Evolutionary conservation across 768 basidiomycete species (phyloP).

Genomic region (Macrolepiota fuliginosa): DNA sequence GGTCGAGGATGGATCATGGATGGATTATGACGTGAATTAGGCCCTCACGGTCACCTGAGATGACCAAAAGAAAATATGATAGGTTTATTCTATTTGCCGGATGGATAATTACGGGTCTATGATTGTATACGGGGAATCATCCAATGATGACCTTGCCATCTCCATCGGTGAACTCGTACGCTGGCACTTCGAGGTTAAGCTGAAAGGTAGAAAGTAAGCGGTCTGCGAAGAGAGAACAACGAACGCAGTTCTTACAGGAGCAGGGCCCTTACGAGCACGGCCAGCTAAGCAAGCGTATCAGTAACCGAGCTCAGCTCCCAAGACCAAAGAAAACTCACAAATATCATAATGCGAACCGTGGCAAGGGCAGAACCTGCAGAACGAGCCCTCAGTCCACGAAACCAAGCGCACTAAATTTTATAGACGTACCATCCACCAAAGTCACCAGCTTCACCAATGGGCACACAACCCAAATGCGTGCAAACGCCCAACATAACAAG

Average conservation of each 20-base stretch:
- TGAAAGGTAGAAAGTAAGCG: slow-evolving; percentile 25
- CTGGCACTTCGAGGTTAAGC: slow-evolving; percentile 94
- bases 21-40: not conserved
- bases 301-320: slow-evolving; percentile 13
- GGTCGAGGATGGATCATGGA: too few relatives aligned
- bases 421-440: slow-evolving; percentile 90
- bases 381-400: slow-evolving; percentile 1
- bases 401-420: not conserved
- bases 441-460: slow-evolving; percentile 96
- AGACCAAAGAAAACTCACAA: slow-evolving; percentile 47
- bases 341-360: slow-evolving; percentile 99
- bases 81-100: slow-evolving; percentile 10
- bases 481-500: slow-evolving; percentile 90
- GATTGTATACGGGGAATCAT: slow-evolving; percentile 35
- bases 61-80: slow-evolving; percentile 9
- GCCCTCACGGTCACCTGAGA: slow-evolving; percentile 7
- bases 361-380: slow-evolving; percentile 88
- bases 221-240: slow-evolving; percentile 1
- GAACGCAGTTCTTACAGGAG: slow-evolving; percentile 67
- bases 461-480: slow-evolving; percentile 98
- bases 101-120: slow-evolving; percentile 15
- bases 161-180: slow-evolving; percentile 82
- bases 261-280: slow-evolving; percentile 93
- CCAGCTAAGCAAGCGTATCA: slow-evolving; percentile 56
- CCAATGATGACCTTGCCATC: slow-evolving; percentile 88